Base-by-base conservation (phyloP, 1,284 basidiomycete genomes). In the Puccinia polysora region DNA sequence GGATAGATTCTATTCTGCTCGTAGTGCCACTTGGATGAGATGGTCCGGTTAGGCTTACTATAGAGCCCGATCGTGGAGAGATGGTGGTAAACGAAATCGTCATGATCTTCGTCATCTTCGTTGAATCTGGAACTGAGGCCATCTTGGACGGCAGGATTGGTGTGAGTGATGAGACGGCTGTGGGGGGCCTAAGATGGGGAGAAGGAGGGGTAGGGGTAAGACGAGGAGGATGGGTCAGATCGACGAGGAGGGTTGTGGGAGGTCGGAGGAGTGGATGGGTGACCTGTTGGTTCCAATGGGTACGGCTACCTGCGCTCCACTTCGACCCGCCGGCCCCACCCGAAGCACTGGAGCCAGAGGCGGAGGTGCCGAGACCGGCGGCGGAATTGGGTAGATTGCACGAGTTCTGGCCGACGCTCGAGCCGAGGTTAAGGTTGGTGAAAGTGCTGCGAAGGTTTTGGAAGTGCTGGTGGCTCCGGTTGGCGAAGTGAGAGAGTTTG, bases 401-500 rank as follows among this genome's bases (percentile, higher is more conserved):
- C 32, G 65, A 40, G 32, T 69, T 69, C n/a, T 55, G 65, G 20
- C 52, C 55, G 32, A 69, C 65, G 45, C 43, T 70, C 18, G 43
- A 62, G n/a, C 59, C 50, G 20, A 71, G 50, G n/a, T 62, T 71
- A 25, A 71, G 23, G 25, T 71, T 71, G 12, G 56, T 70, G 49
- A 62, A 63, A 32, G 69, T 63, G 23, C 63, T 62, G 12, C 69
- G 45, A 20, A 71, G 32, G 40, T 62, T 50, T 40, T 71, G 58
- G 32, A 71, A 63, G 15, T 71, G 58, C 10, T 62, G 49, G 4
- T 71, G 69, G 15, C 59, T 38, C 5, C 69, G 69, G 43, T 62
- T 71, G 28, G 69, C 69, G 52, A 71, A 59, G 55, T 71, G 69
- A 18, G 69, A 71, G 30, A 71, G 59, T 36, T 63, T 71, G 59